Percentiles rank a stretch among this genome's conserved stretches.
phyloP scores from a whole-genome alignment of 331 rosid genomes.

The Quercus tomentella region DNA sequence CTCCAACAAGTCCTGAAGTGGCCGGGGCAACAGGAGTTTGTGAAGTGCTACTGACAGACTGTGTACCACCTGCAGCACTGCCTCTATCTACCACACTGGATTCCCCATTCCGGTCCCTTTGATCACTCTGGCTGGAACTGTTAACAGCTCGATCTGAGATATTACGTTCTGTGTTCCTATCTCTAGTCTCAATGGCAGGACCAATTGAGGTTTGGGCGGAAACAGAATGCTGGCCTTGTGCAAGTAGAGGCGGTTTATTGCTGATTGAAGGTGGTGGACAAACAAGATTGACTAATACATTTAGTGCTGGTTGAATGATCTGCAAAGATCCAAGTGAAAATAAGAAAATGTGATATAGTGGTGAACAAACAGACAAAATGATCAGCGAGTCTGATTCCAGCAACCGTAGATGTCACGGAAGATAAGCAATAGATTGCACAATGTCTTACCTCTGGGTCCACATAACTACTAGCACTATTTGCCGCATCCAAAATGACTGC shows the following conservation, averaged over 20 bases:
- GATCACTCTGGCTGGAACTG: constrained; percentile 51
- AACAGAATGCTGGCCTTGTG: constrained; percentile 69
- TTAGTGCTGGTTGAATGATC: constrained; percentile 95
- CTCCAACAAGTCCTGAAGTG: constrained; percentile 90
- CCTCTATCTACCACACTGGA: constrained; percentile 49
- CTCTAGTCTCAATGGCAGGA: constrained; percentile 60
- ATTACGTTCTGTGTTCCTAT: constrained; percentile 68
- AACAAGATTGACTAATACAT: constrained; percentile 91
- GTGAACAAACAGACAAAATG: background rate
- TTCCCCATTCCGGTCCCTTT: constrained; percentile 72
- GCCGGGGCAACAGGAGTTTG: constrained; percentile 63
- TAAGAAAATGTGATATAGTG: constrained; percentile 4
- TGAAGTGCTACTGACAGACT: constrained; percentile 34
- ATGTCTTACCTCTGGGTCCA: constrained; percentile 79
- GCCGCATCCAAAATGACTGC: constrained; percentile 99
- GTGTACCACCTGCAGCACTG: constrained; percentile 31
- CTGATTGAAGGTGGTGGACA: constrained; percentile 99
- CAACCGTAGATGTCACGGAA: constrained; percentile 5
- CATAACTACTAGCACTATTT: constrained; percentile 69
- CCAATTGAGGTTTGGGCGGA: constrained; percentile 56
- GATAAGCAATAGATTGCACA: constrained; percentile 5
- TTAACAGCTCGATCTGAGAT: constrained; percentile 55
- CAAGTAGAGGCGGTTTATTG: constrained; percentile 60
- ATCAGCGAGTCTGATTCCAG: constrained; percentile 10
- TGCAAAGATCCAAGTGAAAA: constrained; percentile 38